Evolutionary conservation across 495 filamentous ascomycete species (phyloP), one percentile per base, ranked within the genome.

Genomic region (Trichoderma reesei): DNA sequence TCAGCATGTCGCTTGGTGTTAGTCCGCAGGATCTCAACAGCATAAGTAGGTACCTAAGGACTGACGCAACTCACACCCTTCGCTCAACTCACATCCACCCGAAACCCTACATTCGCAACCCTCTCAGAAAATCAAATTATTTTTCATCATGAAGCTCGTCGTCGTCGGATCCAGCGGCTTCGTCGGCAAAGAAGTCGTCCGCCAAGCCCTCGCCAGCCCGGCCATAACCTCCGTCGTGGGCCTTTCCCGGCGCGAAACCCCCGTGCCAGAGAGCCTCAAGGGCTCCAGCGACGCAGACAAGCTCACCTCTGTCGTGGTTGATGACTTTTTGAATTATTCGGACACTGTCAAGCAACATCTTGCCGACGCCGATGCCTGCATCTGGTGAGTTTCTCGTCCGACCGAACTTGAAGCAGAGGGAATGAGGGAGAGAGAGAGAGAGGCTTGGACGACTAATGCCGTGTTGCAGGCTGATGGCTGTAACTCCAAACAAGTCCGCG

Each of bases 101-200:
- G n/a, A 26, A 26, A 26, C 26, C 26, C 26, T 26, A 26, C 26
- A 26, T 26, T 26, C 26, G 26, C 26, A 26, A 26, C 26, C 26
- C 26, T 1, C 26, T 26, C 26, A 26, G 26, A 9, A 8, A 3
- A n/a, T 56, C 48, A 33, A 56, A 5, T 10, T 20, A 33, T 56
- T 10, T 0, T 10, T 11, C 48, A 33, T 3, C 20, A 85, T 83
- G 82, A 85, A 84, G 67, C 74, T 84, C 59, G 76, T 84, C 61
- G 66, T 85, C 36, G 73, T 75, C 41, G 81, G 82, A 5, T 74
- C 80, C 3, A 79, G 76, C 33, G 81, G 82, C 48, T 78, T 80
- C 44, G 71, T 84, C 10, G 82, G 74, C 62, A 73, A 72, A 13
- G 79, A 83, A 63, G 46, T 83, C 41, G 71, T 83, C 65, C 72